Evolutionary conservation across 2,329 filamentous ascomycete genomes (phyloP).

Genomic region (Penicillium italicum): DNA sequence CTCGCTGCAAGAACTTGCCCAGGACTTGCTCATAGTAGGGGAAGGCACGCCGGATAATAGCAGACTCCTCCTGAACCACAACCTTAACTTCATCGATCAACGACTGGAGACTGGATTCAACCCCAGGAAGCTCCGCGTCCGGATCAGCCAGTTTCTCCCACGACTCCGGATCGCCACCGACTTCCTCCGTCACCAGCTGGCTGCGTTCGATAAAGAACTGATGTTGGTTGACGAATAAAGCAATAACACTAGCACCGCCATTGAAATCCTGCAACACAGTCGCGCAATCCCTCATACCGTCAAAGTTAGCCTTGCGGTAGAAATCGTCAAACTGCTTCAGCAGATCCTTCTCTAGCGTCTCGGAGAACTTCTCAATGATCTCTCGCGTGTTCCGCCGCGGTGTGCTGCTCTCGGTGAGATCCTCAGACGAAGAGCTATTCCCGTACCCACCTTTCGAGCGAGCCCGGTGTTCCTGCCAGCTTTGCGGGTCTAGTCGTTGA

Average conservation of each 20-base stretch:
- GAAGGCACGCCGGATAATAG: conserved; percentile 94
- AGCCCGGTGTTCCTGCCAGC: conserved; percentile 57
- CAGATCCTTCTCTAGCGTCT: conserved; percentile 91
- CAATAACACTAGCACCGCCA: conserved; percentile 90
- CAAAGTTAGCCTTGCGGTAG: conserved; percentile 90
- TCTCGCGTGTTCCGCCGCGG: conserved; percentile 67
- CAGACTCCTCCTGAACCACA: conserved; percentile 94
- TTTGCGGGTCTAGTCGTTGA: conserved; percentile 76
- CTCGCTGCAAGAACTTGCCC: conserved; percentile 85
- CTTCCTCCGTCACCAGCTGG: conserved; percentile 84
- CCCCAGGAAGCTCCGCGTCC: conserved; percentile 82
- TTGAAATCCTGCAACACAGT: conserved; percentile 94
- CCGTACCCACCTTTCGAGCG: conserved; percentile 51
- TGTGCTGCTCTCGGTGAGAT: conserved; percentile 45
- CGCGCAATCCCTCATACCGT: conserved; percentile 96
- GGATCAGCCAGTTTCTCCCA: conserved; percentile 95
- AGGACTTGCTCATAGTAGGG: conserved; percentile 94
- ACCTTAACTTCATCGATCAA: conserved; percentile 91
- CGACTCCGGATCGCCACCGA: conserved; percentile 57
- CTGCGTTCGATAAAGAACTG: conserved; percentile 98
- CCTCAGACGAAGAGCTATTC: conserved; percentile 26
- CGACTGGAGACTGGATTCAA: conserved; percentile 88
- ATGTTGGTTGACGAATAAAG: conserved; percentile 95
- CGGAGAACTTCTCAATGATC: conserved; percentile 92
- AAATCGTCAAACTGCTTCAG: conserved; percentile 96